Percentiles rank a stretch among this genome's conserved stretches.
These are phyloP conservation scores for Gossypium laxum DNA, from an alignment of 441 rosid genomes.

Conservation along the genomic window DNA sequence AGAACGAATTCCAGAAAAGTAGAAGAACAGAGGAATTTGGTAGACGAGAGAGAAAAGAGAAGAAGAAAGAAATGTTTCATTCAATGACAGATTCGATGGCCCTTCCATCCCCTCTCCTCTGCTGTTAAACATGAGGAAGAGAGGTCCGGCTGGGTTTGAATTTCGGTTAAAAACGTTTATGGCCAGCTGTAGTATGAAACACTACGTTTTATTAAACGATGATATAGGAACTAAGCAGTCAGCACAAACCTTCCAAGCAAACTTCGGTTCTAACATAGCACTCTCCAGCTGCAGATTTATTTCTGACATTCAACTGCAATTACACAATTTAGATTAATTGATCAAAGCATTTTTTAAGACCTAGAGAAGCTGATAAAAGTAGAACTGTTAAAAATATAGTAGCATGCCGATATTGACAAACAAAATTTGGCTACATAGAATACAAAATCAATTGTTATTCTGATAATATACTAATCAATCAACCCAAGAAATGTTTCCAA, in stretches of 20 bases:
- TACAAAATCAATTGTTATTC: not conserved
- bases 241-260: slow-evolving; percentile 79
- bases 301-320: slow-evolving; percentile 84
- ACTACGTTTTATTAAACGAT: not conserved
- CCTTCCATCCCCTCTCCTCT: not conserved
- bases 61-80: not conserved
- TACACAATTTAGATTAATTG: slow-evolving; percentile 16
- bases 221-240: not conserved
- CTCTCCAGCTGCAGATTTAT: slow-evolving; percentile 89
- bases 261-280: slow-evolving; percentile 84
- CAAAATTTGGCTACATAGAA: slow-evolving; percentile 3
- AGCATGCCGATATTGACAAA: slow-evolving; percentile 7
- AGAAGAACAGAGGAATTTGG: not conserved
- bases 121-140: not conserved
- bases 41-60: not conserved
- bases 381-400: slow-evolving; percentile 6
- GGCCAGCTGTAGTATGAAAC: not conserved
- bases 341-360: slow-evolving; percentile 15
- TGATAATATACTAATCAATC: not conserved
- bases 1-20: not conserved
- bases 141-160: not conserved
- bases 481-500: not conserved
- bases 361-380: slow-evolving; percentile 8
- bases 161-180: not conserved
- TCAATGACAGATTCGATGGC: not conserved